Evolutionary conservation across 2,329 filamentous ascomycete genomes (phyloP).

Genomic region (Claviceps arundinis): DNA sequence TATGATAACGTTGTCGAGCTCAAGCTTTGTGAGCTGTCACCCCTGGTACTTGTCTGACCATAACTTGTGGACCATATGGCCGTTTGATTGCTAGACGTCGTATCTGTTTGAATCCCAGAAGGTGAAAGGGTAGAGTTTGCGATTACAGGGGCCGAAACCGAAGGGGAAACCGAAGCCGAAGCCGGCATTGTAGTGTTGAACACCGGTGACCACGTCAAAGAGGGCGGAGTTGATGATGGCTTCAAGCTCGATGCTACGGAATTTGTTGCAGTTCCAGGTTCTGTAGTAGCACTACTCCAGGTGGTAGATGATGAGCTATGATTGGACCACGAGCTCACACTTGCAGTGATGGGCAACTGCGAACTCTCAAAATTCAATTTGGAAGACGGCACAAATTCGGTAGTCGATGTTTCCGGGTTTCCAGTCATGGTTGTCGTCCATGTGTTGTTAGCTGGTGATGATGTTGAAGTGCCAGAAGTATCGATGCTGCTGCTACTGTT

Average conservation of each 20-base stretch:
- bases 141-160: background rate
- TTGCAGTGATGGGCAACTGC: conserved; percentile 1
- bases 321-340: background rate
- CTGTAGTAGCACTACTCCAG: background rate
- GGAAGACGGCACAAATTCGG: background rate
- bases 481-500: background rate
- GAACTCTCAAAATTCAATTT: conserved; percentile 1
- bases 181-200: background rate
- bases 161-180: no score
- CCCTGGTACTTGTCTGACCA: background rate
- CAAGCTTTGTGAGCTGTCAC: background rate
- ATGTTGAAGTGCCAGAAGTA: background rate
- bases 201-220: background rate
- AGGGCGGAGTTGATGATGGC: background rate
- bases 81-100: background rate
- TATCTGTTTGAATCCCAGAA: background rate
- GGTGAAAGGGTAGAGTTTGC: background rate
- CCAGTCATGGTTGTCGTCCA: background rate
- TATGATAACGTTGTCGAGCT: background rate
- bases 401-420: background rate
- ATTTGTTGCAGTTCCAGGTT: background rate
- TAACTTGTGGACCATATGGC: background rate
- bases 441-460: background rate
- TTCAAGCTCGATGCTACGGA: background rate
- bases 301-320: background rate